Conservation (phyloP, 768 basidiomycete genomes). For the Daedalea quercina region DNA sequence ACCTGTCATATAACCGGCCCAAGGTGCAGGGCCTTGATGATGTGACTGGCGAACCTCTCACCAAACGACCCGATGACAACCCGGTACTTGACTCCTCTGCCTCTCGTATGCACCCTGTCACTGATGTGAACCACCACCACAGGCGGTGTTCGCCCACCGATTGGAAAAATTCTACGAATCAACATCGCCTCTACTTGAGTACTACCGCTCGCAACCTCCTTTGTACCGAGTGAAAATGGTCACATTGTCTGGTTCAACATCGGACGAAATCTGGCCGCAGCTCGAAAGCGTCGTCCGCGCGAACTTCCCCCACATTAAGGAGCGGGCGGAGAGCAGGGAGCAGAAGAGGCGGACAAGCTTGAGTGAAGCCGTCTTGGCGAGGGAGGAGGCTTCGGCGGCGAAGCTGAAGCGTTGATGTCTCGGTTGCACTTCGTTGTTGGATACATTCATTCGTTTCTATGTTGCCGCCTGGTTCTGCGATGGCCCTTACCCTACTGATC, state of each 20-base stretch:
- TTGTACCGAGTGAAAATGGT: constrained; percentile 36
- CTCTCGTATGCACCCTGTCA: not conserved
- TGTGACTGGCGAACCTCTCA: constrained; percentile 79
- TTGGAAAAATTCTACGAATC: constrained; percentile 70
- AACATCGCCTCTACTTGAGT: constrained; percentile 74
- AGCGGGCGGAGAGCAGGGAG: constrained; percentile 36
- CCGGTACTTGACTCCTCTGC: constrained; percentile 51
- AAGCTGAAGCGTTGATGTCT: not conserved
- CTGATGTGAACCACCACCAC: constrained; percentile 2
- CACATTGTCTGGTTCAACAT: constrained; percentile 65
- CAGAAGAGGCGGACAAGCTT: constrained; percentile 44
- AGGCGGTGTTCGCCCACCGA: constrained; percentile 78
- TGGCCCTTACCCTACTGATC: not conserved
- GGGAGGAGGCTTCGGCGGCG: constrained; percentile 5
- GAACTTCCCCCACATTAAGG: constrained; percentile 52
- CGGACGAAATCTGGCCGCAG: constrained; percentile 87
- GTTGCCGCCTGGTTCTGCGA: not conserved
- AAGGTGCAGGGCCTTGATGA: constrained; percentile 78
- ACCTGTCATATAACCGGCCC: constrained; percentile 81
- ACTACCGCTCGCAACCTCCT: constrained; percentile 46
- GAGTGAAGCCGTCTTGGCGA: constrained; percentile 42
- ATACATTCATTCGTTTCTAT: not conserved
- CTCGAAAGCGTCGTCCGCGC: constrained; percentile 56
- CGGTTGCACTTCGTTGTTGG: not conserved
- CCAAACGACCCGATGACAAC: constrained; percentile 85